Evolutionary conservation across 2,329 filamentous ascomycete species (phyloP), one percentile per base, ranked within the genome.

Genomic region (Alternaria arbusti): DNA sequence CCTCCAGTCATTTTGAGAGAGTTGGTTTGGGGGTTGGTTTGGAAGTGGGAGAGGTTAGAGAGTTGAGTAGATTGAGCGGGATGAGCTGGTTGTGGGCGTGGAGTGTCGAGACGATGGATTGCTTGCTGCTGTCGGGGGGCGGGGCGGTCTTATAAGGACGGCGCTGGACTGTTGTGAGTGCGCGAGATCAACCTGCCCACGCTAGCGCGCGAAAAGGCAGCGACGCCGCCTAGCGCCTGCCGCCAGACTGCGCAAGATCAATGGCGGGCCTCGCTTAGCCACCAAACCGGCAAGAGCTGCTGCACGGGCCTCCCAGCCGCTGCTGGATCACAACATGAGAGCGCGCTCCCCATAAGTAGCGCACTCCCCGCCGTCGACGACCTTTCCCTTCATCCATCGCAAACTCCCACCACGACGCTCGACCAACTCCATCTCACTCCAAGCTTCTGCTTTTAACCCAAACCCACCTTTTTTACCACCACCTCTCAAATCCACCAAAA

Each of bases 1-100:
- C 96, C 95, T 89, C 95, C 95, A 93, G 96, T 97, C 96, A 99
- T 99, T 92, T 93, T 97, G 91, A 88, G 81, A 23, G 50, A 43
- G 32, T 40, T 59, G 72, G 79, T 82, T 55, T 36, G 50, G 79
- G 73, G 79, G 77, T 74, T 71, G 66, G 70, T 70, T 71, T 68
- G 74, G 71, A 75, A 72, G 70, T 75, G 69, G 67, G 68, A 67
- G 65, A 66, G 60, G 28, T 61, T 50, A 54, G 56, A 75, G 57
- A 75, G 57, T 63, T 65, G 64, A 58, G 46, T 56, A 61, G 62
- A 61, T 65, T 58, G 67, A 54, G 49, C 60, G 55, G 60, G 60
- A 57, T 66, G 70, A 64, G 65, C 67, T 69, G 72, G 74, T 75
- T 71, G 71, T 69, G 65, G 70, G 69, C 71, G 73, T 71, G 70